These are phyloP conservation scores for Cordyceps farinosa DNA, from an alignment of 2,329 filamentous ascomycete genomes.

Conservation along the genomic window DNA sequence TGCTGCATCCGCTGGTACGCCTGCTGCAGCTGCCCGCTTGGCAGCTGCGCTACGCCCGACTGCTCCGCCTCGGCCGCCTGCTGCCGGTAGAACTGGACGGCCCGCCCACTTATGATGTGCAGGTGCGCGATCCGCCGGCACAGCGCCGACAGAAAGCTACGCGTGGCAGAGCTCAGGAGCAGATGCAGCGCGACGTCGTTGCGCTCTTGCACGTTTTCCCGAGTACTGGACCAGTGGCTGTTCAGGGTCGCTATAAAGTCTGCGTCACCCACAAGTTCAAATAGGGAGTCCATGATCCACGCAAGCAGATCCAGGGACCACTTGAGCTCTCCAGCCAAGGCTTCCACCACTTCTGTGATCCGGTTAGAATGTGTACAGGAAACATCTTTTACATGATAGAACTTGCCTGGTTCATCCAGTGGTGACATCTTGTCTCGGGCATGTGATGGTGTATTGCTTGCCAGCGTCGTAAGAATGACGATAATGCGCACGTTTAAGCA, in stretches of 20 bases:
- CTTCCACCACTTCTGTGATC: constrained; percentile 62
- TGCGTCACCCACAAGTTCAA: constrained; percentile 50
- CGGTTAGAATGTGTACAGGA: constrained; percentile 12
- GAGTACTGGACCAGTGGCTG: constrained; percentile 47
- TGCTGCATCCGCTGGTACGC: constrained; percentile 54
- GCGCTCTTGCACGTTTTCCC: constrained; percentile 48
- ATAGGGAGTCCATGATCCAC: constrained; percentile 59
- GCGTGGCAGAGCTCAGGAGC: constrained; percentile 69
- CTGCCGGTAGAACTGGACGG: constrained; percentile 49
- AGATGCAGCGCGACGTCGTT: constrained; percentile 60
- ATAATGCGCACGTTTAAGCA: constrained; percentile 72
- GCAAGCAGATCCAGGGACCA: constrained; percentile 73
- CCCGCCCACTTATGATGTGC: constrained; percentile 45
- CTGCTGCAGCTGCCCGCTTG: constrained; percentile 52
- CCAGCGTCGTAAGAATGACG: constrained; percentile 61
- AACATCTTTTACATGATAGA: background rate
- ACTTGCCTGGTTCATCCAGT: constrained; percentile 55
- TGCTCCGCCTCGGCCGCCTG: constrained; percentile 41
- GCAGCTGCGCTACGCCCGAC: constrained; percentile 35
- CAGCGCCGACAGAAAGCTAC: constrained; percentile 66
- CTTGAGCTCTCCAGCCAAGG: constrained; percentile 68
- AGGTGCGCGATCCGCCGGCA: constrained; percentile 62
- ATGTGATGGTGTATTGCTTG: constrained; percentile 52
- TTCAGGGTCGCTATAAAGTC: constrained; percentile 50
- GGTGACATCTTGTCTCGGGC: constrained; percentile 56